These are phyloP conservation scores for Dillenia suffruticosa DNA, from an alignment of 164 flowering plant species.

Conservation along the genomic window DNA sequence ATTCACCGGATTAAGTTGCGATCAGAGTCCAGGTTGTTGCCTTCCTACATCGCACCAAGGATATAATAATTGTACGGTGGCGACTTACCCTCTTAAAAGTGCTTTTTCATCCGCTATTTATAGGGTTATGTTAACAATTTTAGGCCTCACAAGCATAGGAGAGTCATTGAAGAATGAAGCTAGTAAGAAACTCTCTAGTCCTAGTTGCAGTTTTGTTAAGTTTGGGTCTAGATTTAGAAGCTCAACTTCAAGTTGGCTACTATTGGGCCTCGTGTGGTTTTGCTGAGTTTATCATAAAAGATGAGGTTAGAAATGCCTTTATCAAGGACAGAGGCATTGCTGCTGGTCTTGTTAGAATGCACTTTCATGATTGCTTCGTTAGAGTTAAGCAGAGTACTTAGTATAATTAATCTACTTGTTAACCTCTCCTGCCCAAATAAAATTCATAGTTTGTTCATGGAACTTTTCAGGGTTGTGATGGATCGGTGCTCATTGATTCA, in stretches of 20 bases:
- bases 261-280: constrained; percentile 20
- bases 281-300: constrained; percentile 26
- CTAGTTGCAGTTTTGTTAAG: constrained; percentile 10
- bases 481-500: constrained; percentile 48
- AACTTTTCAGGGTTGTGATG: constrained; percentile 58
- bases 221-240: constrained; percentile 19
- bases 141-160: too few species aligned
- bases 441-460: not conserved
- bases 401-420: not conserved
- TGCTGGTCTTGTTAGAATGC: constrained; percentile 42
- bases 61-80: too few species aligned
- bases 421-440: not conserved
- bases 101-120: too few species aligned
- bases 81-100: too few species aligned
- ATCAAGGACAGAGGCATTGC: constrained; percentile 21
- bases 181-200: not conserved
- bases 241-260: constrained; percentile 40
- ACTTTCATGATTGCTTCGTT: constrained; percentile 55
- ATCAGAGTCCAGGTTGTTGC: too few species aligned
- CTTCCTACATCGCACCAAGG: too few species aligned
- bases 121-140: too few species aligned
- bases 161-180: too few species aligned
- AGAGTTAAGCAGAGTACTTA: not conserved
- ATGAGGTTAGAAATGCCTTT: constrained; percentile 22
- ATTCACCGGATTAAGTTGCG: too few species aligned